These are phyloP conservation scores for Sphaerostilbella broomeana DNA, from an alignment of 2,329 filamentous ascomycete species.

Conservation along the genomic window DNA sequence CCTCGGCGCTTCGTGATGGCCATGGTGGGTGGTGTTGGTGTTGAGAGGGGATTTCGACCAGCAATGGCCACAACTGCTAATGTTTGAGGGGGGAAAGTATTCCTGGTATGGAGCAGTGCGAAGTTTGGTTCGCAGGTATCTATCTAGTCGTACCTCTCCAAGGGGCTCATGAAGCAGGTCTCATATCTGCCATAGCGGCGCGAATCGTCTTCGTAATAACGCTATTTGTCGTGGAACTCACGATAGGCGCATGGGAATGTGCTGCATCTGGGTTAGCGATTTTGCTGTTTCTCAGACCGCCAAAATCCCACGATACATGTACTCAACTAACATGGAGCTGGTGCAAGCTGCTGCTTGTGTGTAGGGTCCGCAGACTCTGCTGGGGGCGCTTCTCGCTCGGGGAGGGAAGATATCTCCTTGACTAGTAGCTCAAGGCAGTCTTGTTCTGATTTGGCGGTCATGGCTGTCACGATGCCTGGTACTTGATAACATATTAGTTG, in stretches of 20 bases:
- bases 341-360: background rate
- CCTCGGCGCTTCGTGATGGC: no score
- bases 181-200: slow-evolving; percentile 22
- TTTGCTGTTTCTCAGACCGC: no score
- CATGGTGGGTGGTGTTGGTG: no score
- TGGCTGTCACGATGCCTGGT: background rate
- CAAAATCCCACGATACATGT: no score
- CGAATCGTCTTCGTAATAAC: slow-evolving; percentile 27
- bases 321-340: slow-evolving; percentile 1
- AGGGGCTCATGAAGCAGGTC: slow-evolving; percentile 10
- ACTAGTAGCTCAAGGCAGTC: slow-evolving; percentile 21
- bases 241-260: no score
- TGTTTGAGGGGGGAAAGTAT: no score
- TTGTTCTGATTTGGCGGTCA: slow-evolving; percentile 20
- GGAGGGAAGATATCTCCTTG: slow-evolving; percentile 20
- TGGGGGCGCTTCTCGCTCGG: slow-evolving; percentile 20
- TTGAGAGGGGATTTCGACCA: no score
- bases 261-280: no score
- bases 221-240: slow-evolving; percentile 26
- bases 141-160: background rate
- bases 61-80: no score
- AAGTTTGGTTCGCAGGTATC: no score
- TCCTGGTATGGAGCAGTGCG: no score
- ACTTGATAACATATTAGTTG: no score
- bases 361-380: background rate